Base-by-base conservation (phyloP, 768 basidiomycete species). In the Boletus edulis region DNA sequence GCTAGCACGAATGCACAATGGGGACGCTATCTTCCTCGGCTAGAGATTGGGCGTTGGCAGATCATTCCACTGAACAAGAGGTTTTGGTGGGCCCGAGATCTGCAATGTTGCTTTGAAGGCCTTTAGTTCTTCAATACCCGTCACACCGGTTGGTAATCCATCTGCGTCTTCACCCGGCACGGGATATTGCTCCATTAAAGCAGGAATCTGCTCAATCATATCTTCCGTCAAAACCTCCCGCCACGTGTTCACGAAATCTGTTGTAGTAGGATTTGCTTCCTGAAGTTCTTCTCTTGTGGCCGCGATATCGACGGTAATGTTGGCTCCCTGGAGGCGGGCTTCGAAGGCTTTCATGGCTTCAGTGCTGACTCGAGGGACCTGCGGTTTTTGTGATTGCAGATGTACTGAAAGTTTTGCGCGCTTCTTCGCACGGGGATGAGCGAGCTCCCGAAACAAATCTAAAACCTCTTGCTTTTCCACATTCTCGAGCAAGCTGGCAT, bases 391-490 rank as follows among this genome's bases (percentile, higher is more conserved):
- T 12, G 91, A 92, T 43, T 78, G 76, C 72, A 91, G 76, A 59
- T 95, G 96, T 45, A 91, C 77, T 1, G 94, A 93, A 49, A 94
- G 74, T 72, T 98, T 98, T 14, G 88, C 78, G 38, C 95, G 85
- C 3, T 76, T 79, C 29, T 74, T 58, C 0, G 91, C 90, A 0
- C 77, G 80, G 5, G 86, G 87, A 65, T 92, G 86, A 48, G 92
- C 82, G 51, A 80, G 80, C 15, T 76, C 73, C 40, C 80, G 72
- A 80, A 93, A 94, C 46, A 97, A 73, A 10, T 77, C 65, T 24
- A 91, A 59, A 34, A 98, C 76, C 32, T 97, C 91, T 4, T 83
- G 72, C 71, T 92, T 93, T 17, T 81, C 87, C 56, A 94, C 75
- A 9, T 72, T 74, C 47, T 80, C 73, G 53, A 98, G 72, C 6